Evolutionary conservation across 805 yeast genomes (phyloP).

Genomic region (Ogataea ganodermae): DNA sequence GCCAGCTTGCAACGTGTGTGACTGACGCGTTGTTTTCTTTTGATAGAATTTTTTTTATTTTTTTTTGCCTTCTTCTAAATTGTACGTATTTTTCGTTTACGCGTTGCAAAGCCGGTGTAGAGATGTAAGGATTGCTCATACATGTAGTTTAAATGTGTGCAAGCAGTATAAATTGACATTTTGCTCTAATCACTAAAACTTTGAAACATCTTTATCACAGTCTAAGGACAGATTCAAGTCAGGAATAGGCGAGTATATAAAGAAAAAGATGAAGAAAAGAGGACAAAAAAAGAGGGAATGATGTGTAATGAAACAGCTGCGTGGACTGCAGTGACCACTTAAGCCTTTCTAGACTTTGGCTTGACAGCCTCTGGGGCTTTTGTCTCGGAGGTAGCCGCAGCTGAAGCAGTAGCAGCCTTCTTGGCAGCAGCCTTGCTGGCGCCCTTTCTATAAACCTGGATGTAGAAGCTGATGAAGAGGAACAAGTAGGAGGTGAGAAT

Average conservation of each 20-base stretch:
- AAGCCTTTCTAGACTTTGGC: slow-evolving; percentile 36
- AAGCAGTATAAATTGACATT: too few species aligned
- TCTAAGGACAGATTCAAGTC: not conserved
- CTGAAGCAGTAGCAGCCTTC: slow-evolving; percentile 19
- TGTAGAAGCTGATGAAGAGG: slow-evolving; percentile 90
- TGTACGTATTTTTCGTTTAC: not conserved
- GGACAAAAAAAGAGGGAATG: not conserved
- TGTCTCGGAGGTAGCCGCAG: slow-evolving; percentile 9
- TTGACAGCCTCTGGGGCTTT: slow-evolving; percentile 25
- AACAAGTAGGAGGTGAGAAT: slow-evolving; percentile 87
- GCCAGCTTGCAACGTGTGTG: not conserved
- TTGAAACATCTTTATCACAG: not conserved
- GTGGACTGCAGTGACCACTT: too few species aligned
- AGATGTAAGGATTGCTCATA: too few species aligned
- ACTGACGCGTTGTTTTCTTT: not conserved
- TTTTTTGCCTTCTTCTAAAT: too few species aligned
- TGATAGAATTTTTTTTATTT: not conserved
- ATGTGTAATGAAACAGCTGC: slow-evolving; percentile 1
- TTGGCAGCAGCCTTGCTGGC: slow-evolving; percentile 26
- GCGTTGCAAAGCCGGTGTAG: not conserved
- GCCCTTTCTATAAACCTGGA: slow-evolving; percentile 71
- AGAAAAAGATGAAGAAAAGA: not conserved
- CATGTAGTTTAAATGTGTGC: too few species aligned
- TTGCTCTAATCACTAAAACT: not conserved
- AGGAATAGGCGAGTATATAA: not conserved